Evolutionary conservation across 202 grass and related monocot genomes (phyloP), one percentile per base, ranked within the genome.

Genomic region (Zoysia matrella): DNA sequence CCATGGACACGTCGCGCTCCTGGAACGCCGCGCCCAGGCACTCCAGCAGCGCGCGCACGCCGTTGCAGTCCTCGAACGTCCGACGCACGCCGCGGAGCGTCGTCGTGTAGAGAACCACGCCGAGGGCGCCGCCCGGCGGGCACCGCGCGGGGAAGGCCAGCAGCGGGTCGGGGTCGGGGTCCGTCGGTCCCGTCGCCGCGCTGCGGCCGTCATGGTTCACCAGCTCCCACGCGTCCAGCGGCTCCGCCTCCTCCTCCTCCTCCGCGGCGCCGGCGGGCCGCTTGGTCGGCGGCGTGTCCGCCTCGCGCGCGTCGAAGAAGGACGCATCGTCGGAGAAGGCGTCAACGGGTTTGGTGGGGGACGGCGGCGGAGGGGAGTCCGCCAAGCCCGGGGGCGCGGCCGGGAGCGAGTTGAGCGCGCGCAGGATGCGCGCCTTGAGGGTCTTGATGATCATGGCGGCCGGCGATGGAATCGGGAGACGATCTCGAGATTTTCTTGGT

Each of bases 1-100:
- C 92, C 95, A 98, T 91, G 64, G 95, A 98, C 45, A 98, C 89
- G 80, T 98, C 95, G 9, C 95, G 83, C 71, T 98, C 95, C 67
- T 98, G 88, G 87, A 95, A 78, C 41, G 77, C 44, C 36, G 88
- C 76, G 60, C 81, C 81, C 49, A 95, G 90, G 74, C 87, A 86
- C 71, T 94, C 90, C 47, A 98, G 85, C 51, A 98, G 79, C 63
- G 87, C 60, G 48, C 80, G 86, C 52, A 95, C 80, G 10, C 52
- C 76, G 73, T 76, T 75, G 79, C 95, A 98, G 76, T 95, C 90
- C 89, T 95, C 86, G 79, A 93, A 93, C 11, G 95, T 98, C 69
- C 88, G 90, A 15, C 95, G 79, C 47, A 98, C 71, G 46, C 95
- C 92, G 69, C 92, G 90, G 64, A 98, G 90, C 75, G 90, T 98